A percentile compares a stretch with the other conserved stretches of the same genome.
These are phyloP conservation scores for Lactarius akahatsu DNA, from an alignment of 768 basidiomycete genomes.

Conservation along the genomic window DNA sequence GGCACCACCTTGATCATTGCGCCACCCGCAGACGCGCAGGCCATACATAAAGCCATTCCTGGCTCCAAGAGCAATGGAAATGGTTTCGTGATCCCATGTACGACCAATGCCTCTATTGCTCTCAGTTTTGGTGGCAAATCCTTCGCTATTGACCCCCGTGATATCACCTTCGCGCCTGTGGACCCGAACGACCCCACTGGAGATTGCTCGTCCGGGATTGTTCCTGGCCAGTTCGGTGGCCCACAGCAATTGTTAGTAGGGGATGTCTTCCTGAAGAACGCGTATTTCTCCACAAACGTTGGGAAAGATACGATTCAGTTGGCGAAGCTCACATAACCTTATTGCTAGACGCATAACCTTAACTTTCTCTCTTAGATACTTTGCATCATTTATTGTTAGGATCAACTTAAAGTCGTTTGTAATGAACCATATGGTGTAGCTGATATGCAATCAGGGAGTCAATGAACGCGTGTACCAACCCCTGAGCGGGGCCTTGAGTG, in stretches of 20 bases:
- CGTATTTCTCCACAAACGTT: constrained; percentile 66
- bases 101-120: constrained; percentile 49
- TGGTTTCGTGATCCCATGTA: constrained; percentile 66
- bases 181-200: constrained; percentile 52
- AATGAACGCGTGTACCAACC: neutral
- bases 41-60: constrained; percentile 55
- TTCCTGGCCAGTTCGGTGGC: constrained; percentile 58
- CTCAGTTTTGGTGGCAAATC: constrained; percentile 56
- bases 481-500: neutral
- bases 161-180: constrained; percentile 59
- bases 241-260: constrained; percentile 68
- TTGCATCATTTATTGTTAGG: neutral
- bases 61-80: constrained; percentile 52
- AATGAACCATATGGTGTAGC: neutral
- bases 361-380: neutral
- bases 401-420: neutral
- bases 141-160: constrained; percentile 65
- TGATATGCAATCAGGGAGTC: neutral
- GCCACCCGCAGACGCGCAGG: constrained; percentile 48
- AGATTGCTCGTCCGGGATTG: constrained; percentile 70
- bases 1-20: constrained; percentile 48
- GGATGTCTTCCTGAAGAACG: constrained; percentile 78
- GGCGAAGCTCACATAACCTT: constrained; percentile 48
- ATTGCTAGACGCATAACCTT: neutral
- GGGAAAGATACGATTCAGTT: constrained; percentile 57